Base-by-base conservation (phyloP, 75 land plant species). In the Cunninghamia lanceolata region DNA sequence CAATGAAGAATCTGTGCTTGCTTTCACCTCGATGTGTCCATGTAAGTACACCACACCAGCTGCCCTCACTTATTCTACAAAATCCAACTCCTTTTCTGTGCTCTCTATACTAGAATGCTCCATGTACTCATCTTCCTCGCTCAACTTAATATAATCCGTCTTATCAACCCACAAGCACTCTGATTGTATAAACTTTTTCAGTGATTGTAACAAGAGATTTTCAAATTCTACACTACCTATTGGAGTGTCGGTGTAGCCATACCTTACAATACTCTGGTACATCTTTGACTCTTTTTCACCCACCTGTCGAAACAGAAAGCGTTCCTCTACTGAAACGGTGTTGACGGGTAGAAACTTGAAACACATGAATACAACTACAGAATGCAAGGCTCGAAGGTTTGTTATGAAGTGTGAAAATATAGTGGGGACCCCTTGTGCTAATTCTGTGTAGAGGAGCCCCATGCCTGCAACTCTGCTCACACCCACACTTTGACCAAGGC, bases 361-460 rank as follows among this genome's bases (percentile, higher is more conserved):
- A 7, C 94, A 92, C 35, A 95, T 92, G 53, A 95, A 88, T 3
- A 94, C 89, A 0, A 94, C 68, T 1, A 94, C 89, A 2, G 95
- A 91, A 87, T 93, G 95, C 2, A 93, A 66, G 30, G 95, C 91
- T 0, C 92, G 94, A 14, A 95, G 68, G 50, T 90, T 93, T 45
- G 85, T 79, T 14, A 93, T 45, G 40, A 89, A 93, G 45, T 93
- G 95, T 1, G 89, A 86, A 84, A 95, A 93, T 74, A 92, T 92
- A 30, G 93, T 87, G 21, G 96, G 95, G 30, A 95, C 89, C 34
- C 95, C 96, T 40, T 89, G 94, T 4, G 91, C 91, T 11, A 95
- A 91, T 82, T 94, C 97, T 9, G 91, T 91, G 86, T 95, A 94
- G 14, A 95, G 56, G 15, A 95, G 88, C 0, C 92, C 95, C 7